These are phyloP conservation scores for Anisogramma anomala DNA, from an alignment of 2,329 filamentous ascomycete genomes.

Conservation along the genomic window DNA sequence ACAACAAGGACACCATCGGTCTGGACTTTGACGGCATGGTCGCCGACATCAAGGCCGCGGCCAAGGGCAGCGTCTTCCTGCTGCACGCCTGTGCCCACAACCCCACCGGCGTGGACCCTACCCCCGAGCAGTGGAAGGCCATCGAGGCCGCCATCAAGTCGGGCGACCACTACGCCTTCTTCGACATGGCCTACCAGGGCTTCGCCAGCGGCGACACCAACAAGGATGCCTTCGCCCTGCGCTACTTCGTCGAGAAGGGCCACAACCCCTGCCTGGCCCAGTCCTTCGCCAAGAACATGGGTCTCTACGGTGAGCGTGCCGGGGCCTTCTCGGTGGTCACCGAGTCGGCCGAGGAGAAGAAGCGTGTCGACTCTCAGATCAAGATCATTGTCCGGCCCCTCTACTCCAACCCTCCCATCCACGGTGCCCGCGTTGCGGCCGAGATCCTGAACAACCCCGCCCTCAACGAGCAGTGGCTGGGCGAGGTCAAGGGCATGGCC, in stretches of 20 bases:
- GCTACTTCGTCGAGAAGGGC: constrained; percentile 86
- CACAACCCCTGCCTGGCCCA: constrained; percentile 82
- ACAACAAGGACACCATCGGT: constrained; percentile 96
- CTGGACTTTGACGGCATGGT: constrained; percentile 94
- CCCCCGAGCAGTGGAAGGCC: constrained; percentile 79
- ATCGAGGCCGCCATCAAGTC: constrained; percentile 80
- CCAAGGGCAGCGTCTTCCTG: constrained; percentile 77
- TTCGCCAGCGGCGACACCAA: constrained; percentile 89
- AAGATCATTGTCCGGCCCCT: constrained; percentile 95
- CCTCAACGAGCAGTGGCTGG: constrained; percentile 88
- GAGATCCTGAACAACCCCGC: constrained; percentile 78
- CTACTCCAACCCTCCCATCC: constrained; percentile 96
- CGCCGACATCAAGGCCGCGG: constrained; percentile 78
- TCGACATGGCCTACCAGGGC: constrained; percentile 99
- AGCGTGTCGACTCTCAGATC: constrained; percentile 91
- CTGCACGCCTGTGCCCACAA: constrained; percentile 98
- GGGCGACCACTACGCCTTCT: constrained; percentile 85
- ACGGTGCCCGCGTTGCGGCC: constrained; percentile 88
- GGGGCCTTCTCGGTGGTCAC: constrained; percentile 92
- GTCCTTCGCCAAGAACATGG: constrained; percentile 99
- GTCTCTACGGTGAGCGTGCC: constrained; percentile 95
- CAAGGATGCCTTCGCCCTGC: constrained; percentile 84
- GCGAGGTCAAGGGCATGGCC: constrained; percentile 96
- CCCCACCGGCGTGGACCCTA: constrained; percentile 92
- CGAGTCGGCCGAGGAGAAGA: constrained; percentile 78